A percentile compares a stretch with the other conserved stretches of the same genome.
Evolutionary conservation across 805 yeast genomes (phyloP).

Genomic region (Candida ortonii): DNA sequence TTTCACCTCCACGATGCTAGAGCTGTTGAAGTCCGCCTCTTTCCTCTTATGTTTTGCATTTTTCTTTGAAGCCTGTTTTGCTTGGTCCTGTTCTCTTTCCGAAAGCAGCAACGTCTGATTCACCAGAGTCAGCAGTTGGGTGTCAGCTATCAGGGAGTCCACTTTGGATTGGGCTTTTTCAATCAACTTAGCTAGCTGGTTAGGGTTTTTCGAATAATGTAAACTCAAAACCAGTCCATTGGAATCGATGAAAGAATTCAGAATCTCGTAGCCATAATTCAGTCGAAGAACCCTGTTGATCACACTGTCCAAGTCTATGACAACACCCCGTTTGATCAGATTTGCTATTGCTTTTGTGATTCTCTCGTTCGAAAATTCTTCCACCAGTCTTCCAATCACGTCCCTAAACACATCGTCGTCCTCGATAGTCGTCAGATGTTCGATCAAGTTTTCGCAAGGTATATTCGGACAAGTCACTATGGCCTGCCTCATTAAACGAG

Average conservation of each 20-base stretch:
- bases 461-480: conserved; percentile 74
- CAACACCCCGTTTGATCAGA: conserved; percentile 32
- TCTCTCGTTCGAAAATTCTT: conserved; percentile 59
- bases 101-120: conserved; percentile 39
- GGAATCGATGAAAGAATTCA: conserved; percentile 66
- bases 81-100: conserved; percentile 13
- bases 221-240: conserved; percentile 66
- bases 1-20: conserved; percentile 25
- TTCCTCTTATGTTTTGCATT: conserved; percentile 21
- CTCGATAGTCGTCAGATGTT: conserved; percentile 53
- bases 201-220: conserved; percentile 48
- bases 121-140: conserved; percentile 44
- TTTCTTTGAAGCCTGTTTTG: conserved; percentile 17
- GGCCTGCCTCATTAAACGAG: conserved; percentile 76
- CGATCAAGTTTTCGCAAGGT: conserved; percentile 58
- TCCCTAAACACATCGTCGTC: conserved; percentile 68
- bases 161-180: conserved; percentile 42
- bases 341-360: conserved; percentile 49
- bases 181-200: conserved; percentile 44
- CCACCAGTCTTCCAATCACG: conserved; percentile 60
- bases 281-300: conserved; percentile 44
- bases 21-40: conserved; percentile 31
- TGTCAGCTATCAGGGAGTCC: conserved; percentile 37
- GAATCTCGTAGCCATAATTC: conserved; percentile 57
- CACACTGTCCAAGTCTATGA: conserved; percentile 38